These are phyloP conservation scores for Claviceps sp. DNA, from an alignment of 2,329 filamentous ascomycete species.

Conservation along the genomic window DNA sequence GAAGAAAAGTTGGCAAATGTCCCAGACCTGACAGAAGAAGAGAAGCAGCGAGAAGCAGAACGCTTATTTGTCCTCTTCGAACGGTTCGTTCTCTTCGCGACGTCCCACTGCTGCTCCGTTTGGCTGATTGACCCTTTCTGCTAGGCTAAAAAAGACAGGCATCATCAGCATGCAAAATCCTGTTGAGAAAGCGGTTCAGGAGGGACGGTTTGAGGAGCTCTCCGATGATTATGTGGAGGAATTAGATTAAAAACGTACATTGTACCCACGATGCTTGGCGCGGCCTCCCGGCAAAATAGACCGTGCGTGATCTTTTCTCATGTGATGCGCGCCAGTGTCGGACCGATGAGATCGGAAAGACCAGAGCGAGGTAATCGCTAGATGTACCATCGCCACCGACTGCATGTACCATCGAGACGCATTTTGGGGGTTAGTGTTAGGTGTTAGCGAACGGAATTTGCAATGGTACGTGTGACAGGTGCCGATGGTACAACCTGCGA, in stretches of 20 bases:
- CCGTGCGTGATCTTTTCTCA: no score
- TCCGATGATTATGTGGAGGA: conserved; percentile 37
- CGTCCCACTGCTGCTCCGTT: conserved; percentile 7
- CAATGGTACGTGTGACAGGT: no score
- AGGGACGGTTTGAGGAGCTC: conserved; percentile 59
- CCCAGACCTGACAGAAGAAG: conserved; percentile 74
- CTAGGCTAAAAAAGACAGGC: conserved; percentile 56
- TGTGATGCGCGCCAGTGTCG: no score
- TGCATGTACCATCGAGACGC: no score
- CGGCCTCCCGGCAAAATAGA: neutral
- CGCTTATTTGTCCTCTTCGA: conserved; percentile 84
- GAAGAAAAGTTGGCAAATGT: conserved; percentile 44
- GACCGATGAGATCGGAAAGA: no score
- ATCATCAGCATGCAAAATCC: conserved; percentile 70
- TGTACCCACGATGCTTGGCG: neutral
- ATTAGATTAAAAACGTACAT: conserved; percentile 21
- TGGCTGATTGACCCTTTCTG: neutral
- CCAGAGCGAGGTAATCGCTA: no score
- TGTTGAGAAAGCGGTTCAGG: conserved; percentile 52
- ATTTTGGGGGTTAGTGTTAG: no score
- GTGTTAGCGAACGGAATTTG: no score
- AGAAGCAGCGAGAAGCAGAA: conserved; percentile 87
- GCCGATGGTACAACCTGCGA: no score
- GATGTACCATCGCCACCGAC: no score
- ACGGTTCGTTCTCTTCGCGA: conserved; percentile 33